Evolutionary conservation across 768 basidiomycete species (phyloP).

Genomic region (Kwoniella dendrophila): DNA sequence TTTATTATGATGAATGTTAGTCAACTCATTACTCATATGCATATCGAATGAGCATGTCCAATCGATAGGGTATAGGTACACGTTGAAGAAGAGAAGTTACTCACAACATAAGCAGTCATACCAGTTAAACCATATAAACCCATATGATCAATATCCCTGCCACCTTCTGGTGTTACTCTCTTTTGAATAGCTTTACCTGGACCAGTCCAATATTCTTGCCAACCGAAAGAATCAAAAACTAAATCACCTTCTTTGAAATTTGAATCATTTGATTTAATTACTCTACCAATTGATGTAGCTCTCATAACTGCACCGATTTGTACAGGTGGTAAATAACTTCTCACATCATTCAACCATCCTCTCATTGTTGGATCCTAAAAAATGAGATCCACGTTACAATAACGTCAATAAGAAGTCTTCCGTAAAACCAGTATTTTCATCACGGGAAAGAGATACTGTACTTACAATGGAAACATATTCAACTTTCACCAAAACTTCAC

Average conservation of each 20-base stretch:
- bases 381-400: constrained; percentile 47
- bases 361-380: constrained; percentile 86
- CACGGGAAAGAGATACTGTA: neutral
- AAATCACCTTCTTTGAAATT: constrained; percentile 68
- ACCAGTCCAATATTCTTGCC: constrained; percentile 55
- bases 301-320: constrained; percentile 78
- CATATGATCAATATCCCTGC: constrained; percentile 72
- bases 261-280: constrained; percentile 65
- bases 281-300: constrained; percentile 67
- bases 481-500: constrained; percentile 70
- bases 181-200: constrained; percentile 39
- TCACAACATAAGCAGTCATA: constrained; percentile 85
- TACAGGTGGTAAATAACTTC: constrained; percentile 60
- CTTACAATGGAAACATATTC: constrained; percentile 63
- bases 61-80: constrained; percentile 2
- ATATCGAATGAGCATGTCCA: neutral
- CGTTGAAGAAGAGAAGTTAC: constrained; percentile 34
- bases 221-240: constrained; percentile 58
- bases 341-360: constrained; percentile 69
- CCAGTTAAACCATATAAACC: constrained; percentile 75
- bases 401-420: no score
- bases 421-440: no score
- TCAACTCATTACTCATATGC: neutral
- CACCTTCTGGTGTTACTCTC: constrained; percentile 60
- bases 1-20: constrained; percentile 56